phyloP scores from a whole-genome alignment of 768 basidiomycete genomes.

The Mycena vitilis region DNA sequence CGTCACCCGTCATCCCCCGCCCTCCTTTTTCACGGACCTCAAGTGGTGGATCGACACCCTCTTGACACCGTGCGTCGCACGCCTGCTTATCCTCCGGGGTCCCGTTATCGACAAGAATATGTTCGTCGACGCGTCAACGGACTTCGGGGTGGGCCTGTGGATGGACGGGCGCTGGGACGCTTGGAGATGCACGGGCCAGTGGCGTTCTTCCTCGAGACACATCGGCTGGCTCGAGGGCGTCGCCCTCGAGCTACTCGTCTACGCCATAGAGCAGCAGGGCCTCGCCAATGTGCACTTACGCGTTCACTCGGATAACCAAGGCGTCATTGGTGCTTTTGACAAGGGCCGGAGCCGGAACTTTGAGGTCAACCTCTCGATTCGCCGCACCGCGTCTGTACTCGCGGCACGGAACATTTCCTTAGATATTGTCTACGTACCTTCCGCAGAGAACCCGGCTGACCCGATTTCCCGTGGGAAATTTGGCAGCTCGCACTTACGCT shows the following conservation, averaged over 20 bases:
- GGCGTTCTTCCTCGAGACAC: slow-evolving; percentile 31
- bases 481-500: not conserved
- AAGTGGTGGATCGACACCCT: slow-evolving; percentile 10
- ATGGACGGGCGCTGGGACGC: slow-evolving; percentile 36
- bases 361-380: slow-evolving; percentile 30
- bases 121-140: slow-evolving; percentile 40
- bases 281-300: slow-evolving; percentile 22
- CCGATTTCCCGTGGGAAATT: slow-evolving; percentile 3
- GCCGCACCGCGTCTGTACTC: slow-evolving; percentile 12
- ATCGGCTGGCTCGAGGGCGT: slow-evolving; percentile 44
- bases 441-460: slow-evolving; percentile 15
- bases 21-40: not conserved
- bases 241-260: slow-evolving; percentile 20
- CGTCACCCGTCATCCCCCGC: not conserved
- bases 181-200: slow-evolving; percentile 21
- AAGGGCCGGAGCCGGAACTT: slow-evolving; percentile 6
- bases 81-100: not conserved
- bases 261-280: slow-evolving; percentile 25
- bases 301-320: slow-evolving; percentile 31
- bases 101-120: not conserved
- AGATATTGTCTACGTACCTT: slow-evolving; percentile 28
- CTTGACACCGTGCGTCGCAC: not conserved
- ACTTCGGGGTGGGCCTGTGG: slow-evolving; percentile 43
- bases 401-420: slow-evolving; percentile 11
- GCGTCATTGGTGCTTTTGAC: slow-evolving; percentile 26